Conservation (phyloP, 345 rosid genomes). For the Salix exigua region DNA sequence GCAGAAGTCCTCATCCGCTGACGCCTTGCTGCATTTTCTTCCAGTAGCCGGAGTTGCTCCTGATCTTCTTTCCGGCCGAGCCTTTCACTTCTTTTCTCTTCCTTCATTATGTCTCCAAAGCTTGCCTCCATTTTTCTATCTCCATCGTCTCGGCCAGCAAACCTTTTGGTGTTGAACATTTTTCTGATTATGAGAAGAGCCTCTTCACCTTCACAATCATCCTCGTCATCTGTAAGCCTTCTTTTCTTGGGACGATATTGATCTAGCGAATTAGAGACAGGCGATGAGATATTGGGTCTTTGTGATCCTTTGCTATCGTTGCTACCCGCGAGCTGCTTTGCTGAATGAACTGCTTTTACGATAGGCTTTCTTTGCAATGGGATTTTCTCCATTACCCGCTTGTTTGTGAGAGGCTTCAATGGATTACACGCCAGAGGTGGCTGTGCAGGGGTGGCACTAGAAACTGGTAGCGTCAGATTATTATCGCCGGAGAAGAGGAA, state of each 20-base stretch:
- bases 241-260: conserved; percentile 34
- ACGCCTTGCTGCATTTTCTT: conserved; percentile 50
- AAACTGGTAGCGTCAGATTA: conserved; percentile 46
- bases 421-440: conserved; percentile 20
- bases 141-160: conserved; percentile 38
- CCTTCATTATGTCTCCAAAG: conserved; percentile 57
- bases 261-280: too few species aligned
- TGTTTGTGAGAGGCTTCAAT: conserved; percentile 39
- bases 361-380: conserved; percentile 10
- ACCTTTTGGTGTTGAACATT: conserved; percentile 45
- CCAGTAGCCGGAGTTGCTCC: conserved; percentile 43
- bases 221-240: conserved; percentile 3
- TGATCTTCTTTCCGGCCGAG: conserved; percentile 62
- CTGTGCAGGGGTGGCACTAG: conserved; percentile 34
- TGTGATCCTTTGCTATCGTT: too few species aligned
- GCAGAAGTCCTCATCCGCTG: conserved; percentile 34
- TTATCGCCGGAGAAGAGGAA: conserved; percentile 60
- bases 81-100: conserved; percentile 64
- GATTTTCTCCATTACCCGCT: conserved; percentile 38
- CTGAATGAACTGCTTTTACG: too few species aligned
- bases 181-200: conserved; percentile 50
- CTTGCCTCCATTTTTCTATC: conserved; percentile 72
- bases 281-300: too few species aligned
- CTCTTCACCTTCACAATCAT: conserved; percentile 28
- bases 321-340: too few species aligned